Evolutionary conservation across 2,329 filamentous ascomycete species (phyloP).

Genomic region (Diaporthe citrichinensis): DNA sequence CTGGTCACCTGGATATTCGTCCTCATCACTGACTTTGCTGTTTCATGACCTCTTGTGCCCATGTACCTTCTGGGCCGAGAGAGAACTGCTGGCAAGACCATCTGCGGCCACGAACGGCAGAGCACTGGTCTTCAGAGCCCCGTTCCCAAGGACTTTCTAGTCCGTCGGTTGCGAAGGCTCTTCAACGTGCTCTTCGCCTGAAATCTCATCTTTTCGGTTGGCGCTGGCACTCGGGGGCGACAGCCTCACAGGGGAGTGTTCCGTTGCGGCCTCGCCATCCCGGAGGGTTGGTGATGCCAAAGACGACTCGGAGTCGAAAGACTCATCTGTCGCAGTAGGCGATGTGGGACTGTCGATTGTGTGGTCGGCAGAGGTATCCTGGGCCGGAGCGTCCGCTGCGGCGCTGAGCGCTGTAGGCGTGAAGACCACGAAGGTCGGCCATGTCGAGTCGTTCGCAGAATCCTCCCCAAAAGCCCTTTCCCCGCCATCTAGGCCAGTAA

Average conservation of each 20-base stretch:
- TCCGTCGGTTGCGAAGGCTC: not conserved
- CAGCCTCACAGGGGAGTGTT: not conserved
- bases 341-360: no score
- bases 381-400: not conserved
- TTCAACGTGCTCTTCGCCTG: not conserved
- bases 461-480: not conserved
- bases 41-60: not conserved
- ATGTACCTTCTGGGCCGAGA: no score
- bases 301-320: not conserved
- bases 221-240: not conserved
- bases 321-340: not conserved
- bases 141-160: not conserved
- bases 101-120: not conserved
- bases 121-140: not conserved
- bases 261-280: not conserved
- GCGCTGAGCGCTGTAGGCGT: not conserved
- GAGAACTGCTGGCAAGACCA: not conserved
- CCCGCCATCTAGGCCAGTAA: not conserved
- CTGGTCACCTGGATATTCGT: not conserved
- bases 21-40: not conserved
- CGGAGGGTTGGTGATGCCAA: not conserved
- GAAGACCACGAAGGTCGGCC: not conserved
- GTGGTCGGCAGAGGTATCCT: not conserved
- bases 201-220: not conserved
- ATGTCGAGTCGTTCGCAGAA: not conserved